Conservation (phyloP, 306 rosid genomes). For the Quercus variabilis region DNA sequence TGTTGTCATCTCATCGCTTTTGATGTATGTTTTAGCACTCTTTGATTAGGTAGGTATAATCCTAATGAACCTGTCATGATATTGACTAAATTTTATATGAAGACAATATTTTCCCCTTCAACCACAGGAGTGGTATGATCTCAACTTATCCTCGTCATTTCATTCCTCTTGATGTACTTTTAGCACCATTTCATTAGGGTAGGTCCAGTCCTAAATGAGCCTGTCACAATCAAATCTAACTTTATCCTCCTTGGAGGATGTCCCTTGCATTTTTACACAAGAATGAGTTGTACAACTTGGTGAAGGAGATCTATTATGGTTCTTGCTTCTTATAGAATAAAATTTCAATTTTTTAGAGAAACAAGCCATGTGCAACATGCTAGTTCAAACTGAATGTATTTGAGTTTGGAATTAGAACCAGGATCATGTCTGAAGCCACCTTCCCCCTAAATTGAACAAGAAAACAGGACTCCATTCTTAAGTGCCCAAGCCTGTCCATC, state of each 20-base stretch:
- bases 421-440: not conserved
- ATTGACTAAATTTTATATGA: slow-evolving; percentile 21
- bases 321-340: not conserved
- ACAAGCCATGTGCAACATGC: not conserved
- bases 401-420: not conserved
- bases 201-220: not conserved
- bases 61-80: not conserved
- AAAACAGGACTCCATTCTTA: not conserved
- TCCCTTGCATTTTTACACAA: not conserved
- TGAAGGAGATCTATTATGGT: not conserved
- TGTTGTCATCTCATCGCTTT: not conserved
- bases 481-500: not conserved
- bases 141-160: not conserved
- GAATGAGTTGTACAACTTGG: not conserved
- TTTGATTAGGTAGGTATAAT: not conserved
- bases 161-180: not conserved
- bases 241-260: not conserved
- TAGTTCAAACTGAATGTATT: not conserved
- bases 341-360: not conserved
- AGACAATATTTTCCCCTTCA: slow-evolving; percentile 42
- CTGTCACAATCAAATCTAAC: not conserved
- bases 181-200: not conserved
- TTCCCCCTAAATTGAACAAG: not conserved
- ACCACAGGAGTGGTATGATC: slow-evolving; percentile 44
- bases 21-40: not conserved